Percentiles rank a stretch among this genome's conserved stretches.
Evolutionary conservation across 352 stramenopile genomes (phyloP).

Genomic region (Aphanomyces euteiches): DNA sequence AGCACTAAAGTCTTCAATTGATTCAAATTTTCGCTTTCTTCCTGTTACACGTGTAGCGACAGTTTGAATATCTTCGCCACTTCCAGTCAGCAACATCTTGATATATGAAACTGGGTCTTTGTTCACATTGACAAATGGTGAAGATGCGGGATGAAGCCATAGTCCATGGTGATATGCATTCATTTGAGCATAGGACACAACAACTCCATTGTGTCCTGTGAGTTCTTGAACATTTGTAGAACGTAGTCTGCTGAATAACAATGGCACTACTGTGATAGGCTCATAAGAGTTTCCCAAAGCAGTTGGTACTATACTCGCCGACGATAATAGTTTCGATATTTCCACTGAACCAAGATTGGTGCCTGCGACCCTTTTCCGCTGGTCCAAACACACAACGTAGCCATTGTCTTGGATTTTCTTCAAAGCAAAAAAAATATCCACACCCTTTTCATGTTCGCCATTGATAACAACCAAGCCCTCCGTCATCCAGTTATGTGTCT

Average conservation of each 20-base stretch:
- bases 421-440: constrained; percentile 2
- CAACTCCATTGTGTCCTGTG: background rate
- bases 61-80: background rate
- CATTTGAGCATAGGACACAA: background rate
- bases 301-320: background rate
- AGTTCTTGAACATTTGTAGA: background rate
- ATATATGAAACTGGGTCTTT: background rate
- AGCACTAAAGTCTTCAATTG: background rate
- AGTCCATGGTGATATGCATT: constrained; percentile 2
- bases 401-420: background rate
- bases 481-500: background rate
- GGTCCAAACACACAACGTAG: background rate
- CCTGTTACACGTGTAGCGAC: background rate
- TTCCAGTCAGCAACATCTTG: background rate
- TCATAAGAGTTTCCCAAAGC: background rate
- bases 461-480: background rate
- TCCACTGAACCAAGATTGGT: background rate
- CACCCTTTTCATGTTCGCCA: background rate
- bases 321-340: background rate
- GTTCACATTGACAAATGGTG: background rate
- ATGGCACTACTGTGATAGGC: background rate
- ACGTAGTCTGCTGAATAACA: constrained; percentile 1
- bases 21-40: background rate
- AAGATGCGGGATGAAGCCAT: constrained; percentile 4
- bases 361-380: background rate